phyloP scores from a whole-genome alignment of 2,329 filamentous ascomycete species.

The Pseudofabraea citricarpa region DNA sequence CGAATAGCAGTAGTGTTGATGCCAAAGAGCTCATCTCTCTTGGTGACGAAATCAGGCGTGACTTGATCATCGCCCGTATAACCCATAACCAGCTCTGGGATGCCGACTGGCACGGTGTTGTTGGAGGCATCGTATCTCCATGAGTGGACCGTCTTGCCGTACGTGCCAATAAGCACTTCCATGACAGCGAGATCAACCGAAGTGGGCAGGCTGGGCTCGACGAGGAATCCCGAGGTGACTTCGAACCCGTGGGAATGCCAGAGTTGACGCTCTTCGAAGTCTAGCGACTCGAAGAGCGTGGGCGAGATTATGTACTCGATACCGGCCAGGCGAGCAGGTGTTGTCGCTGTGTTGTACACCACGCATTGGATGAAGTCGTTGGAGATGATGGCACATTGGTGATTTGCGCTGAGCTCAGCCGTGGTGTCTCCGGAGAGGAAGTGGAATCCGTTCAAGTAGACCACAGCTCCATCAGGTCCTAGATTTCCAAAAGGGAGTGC shows the following conservation, averaged over 20 bases:
- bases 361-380: slow-evolving; percentile 76
- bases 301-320: slow-evolving; percentile 70
- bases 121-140: slow-evolving; percentile 73
- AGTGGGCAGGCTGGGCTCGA: slow-evolving; percentile 57
- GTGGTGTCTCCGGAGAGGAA: slow-evolving; percentile 65
- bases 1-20: slow-evolving; percentile 27
- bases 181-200: slow-evolving; percentile 71
- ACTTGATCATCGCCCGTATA: slow-evolving; percentile 43
- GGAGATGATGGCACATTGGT: slow-evolving; percentile 75
- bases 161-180: slow-evolving; percentile 66
- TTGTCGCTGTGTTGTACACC: slow-evolving; percentile 66
- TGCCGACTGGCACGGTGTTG: slow-evolving; percentile 53
- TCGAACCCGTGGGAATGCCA: slow-evolving; percentile 58
- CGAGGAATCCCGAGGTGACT: slow-evolving; percentile 64
- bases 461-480: slow-evolving; percentile 4
- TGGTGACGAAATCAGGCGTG: slow-evolving; percentile 29
- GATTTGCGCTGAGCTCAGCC: slow-evolving; percentile 69
- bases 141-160: slow-evolving; percentile 77
- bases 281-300: slow-evolving; percentile 59
- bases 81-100: slow-evolving; percentile 58
- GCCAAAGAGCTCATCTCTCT: slow-evolving; percentile 47
- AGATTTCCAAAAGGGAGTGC: slow-evolving; percentile 6
- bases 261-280: slow-evolving; percentile 60
- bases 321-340: slow-evolving; percentile 70
- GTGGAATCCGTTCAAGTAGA: slow-evolving; percentile 71